Base-by-base conservation (phyloP, 2,329 filamentous ascomycete species). In the Thelonectria rubi region DNA sequence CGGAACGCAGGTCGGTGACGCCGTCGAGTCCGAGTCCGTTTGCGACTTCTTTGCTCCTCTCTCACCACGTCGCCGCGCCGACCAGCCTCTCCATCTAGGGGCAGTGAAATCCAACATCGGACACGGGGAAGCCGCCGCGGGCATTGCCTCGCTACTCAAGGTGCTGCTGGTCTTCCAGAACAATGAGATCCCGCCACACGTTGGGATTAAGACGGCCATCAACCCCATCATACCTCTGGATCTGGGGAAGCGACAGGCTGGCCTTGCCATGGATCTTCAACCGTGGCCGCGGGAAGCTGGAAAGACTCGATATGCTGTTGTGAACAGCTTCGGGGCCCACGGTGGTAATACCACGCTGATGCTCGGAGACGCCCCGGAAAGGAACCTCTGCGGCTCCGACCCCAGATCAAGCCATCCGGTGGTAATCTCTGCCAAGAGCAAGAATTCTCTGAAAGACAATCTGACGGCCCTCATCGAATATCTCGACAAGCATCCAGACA, bases 1-100 rank as follows among this genome's bases (percentile, higher is more conserved):
- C 1, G 93, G 93, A 32, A 97, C 93, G 0, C 92, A 96, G 75
- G 92, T 91, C 39, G 93, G 93, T 58, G 93, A 97, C 72, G 89
- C 88, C 2, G 90, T 88, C 1, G 93, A 97, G 74, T 94, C 95
- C 90, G 81, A 86, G 1, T 93, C 90, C 0, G 91, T 97, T 47
- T 86, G 89, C 3, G 77, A 81, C 53, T 78, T 82, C 10, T 87
- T 84, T 62, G 82, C 83, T 0, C 84, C 57, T 80, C 82, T 63
- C 5, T 32, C 61, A 5, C 9, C 32, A 65, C 76, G 81, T 14
- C 34, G 34, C 2, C 34, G 34, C 1, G 12, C 34, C 2, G 72
- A 81, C 3, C 78, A 83, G 47, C 83, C 87, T 0, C 77, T 92
- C 0, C 84, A 84, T 64, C 76, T 91, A 0, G 89, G 89, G 6